Percentiles rank a stretch among this genome's conserved stretches.
Conservation (phyloP, 805 yeast genomes). For the Naumovozyma castellii region DNA sequence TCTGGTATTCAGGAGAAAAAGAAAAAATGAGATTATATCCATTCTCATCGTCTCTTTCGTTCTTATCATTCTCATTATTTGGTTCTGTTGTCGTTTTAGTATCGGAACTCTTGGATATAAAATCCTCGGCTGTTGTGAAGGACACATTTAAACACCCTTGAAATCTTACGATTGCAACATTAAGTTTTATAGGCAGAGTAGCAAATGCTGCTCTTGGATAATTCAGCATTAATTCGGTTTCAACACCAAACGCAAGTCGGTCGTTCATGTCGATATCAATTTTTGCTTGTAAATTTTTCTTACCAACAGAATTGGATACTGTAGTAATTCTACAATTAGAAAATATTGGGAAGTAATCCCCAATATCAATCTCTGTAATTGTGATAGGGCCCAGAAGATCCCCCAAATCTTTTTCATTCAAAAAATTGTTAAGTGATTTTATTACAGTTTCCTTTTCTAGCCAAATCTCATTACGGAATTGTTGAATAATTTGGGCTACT, state of each 20-base stretch:
- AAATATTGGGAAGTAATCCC: conserved; percentile 90
- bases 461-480: conserved; percentile 81
- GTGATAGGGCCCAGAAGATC: conserved; percentile 70
- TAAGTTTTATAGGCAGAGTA: conserved; percentile 70
- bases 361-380: conserved; percentile 80
- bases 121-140: conserved; percentile 34
- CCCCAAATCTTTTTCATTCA: conserved; percentile 54
- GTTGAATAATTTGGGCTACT: conserved; percentile 82
- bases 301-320: conserved; percentile 39
- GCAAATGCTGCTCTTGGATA: conserved; percentile 81
- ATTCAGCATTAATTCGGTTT: conserved; percentile 68
- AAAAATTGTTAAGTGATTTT: conserved; percentile 60
- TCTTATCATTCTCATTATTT: neutral
- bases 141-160: conserved; percentile 84
- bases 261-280: conserved; percentile 87
- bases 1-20: conserved; percentile 80
- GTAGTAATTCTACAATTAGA: conserved; percentile 80
- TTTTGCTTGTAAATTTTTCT: conserved; percentile 59
- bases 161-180: conserved; percentile 83
- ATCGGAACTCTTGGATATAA: conserved; percentile 17
- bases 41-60: conserved; percentile 13
- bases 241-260: conserved; percentile 75
- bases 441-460: conserved; percentile 68
- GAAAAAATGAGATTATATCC: conserved; percentile 79
- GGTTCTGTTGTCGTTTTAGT: neutral